phyloP scores from a whole-genome alignment of 768 basidiomycete species.

The Lactarius sp. region DNA sequence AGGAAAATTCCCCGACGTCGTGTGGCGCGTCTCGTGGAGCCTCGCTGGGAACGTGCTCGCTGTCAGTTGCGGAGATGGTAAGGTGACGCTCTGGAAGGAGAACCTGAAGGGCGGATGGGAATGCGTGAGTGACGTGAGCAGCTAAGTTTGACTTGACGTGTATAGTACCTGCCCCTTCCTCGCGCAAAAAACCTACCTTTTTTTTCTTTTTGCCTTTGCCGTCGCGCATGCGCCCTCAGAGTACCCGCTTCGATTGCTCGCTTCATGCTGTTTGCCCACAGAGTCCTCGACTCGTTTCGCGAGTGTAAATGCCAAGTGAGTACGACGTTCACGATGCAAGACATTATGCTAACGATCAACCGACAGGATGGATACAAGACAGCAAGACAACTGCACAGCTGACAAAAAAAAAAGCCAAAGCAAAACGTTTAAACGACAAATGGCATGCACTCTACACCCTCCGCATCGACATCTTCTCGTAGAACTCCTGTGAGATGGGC shows the following conservation, averaged over 20 bases:
- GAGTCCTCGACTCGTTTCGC: neutral
- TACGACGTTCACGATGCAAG: neutral
- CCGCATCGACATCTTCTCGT: constrained; percentile 35
- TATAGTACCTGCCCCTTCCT: constrained; percentile 13
- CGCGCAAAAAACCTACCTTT: neutral
- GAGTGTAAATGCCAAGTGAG: neutral
- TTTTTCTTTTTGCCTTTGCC: neutral
- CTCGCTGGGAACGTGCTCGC: constrained; percentile 93
- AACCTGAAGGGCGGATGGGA: constrained; percentile 94
- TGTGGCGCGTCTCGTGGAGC: constrained; percentile 99
- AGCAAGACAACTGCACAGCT: neutral
- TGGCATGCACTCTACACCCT: neutral
- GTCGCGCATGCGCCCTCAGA: too few species aligned
- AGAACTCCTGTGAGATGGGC: constrained; percentile 41
- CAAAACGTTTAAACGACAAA: neutral
- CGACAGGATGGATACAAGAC: neutral
- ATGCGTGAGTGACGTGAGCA: constrained; percentile 92
- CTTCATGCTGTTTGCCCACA: neutral
- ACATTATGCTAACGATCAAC: neutral
- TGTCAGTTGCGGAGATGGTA: constrained; percentile 96
- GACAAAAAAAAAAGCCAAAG: neutral
- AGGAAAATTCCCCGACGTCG: constrained; percentile 95
- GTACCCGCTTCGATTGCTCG: neutral
- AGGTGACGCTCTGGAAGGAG: constrained; percentile 98
- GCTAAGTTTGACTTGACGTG: constrained; percentile 40